Conservation (phyloP, 345 rosid species). For the Pugionium dolabratum region DNA sequence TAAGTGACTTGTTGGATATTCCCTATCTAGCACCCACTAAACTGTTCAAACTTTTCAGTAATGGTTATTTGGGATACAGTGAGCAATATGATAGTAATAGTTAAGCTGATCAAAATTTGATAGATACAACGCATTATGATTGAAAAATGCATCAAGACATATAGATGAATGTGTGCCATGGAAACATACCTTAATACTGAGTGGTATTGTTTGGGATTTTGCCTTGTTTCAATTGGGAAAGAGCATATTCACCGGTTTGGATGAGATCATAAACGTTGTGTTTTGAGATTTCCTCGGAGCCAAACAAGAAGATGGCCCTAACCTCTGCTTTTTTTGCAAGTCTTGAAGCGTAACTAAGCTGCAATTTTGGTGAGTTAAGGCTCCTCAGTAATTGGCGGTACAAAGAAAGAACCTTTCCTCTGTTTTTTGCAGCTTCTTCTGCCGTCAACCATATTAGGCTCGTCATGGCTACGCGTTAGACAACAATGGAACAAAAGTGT, state of each 20-base stretch:
- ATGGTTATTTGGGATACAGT: too few species aligned
- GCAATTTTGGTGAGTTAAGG: conserved; percentile 55
- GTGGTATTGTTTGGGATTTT: conserved; percentile 48
- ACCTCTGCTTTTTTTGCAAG: conserved; percentile 63
- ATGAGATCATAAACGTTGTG: conserved; percentile 60
- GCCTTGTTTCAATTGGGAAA: conserved; percentile 53
- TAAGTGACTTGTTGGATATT: too few species aligned
- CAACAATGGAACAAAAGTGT: background rate
- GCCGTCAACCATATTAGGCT: conserved; percentile 59
- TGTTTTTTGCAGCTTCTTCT: conserved; percentile 54
- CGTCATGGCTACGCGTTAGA: conserved; percentile 8
- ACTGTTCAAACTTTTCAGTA: too few species aligned
- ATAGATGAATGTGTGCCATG: background rate
- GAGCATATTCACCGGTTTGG: conserved; percentile 54
- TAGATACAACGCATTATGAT: too few species aligned
- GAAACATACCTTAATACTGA: conserved; percentile 27
- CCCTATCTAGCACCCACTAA: too few species aligned
- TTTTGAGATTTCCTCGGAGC: conserved; percentile 52
- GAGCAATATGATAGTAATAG: too few species aligned
- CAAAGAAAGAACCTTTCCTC: conserved; percentile 52
- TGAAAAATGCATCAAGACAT: too few species aligned
- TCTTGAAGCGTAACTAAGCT: conserved; percentile 58
- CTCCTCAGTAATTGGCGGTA: conserved; percentile 58
- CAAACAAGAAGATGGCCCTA: conserved; percentile 54
- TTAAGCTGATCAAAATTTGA: too few species aligned